These are phyloP conservation scores for Thuja plicata DNA, from an alignment of 83 land plant species.

Conservation along the genomic window DNA sequence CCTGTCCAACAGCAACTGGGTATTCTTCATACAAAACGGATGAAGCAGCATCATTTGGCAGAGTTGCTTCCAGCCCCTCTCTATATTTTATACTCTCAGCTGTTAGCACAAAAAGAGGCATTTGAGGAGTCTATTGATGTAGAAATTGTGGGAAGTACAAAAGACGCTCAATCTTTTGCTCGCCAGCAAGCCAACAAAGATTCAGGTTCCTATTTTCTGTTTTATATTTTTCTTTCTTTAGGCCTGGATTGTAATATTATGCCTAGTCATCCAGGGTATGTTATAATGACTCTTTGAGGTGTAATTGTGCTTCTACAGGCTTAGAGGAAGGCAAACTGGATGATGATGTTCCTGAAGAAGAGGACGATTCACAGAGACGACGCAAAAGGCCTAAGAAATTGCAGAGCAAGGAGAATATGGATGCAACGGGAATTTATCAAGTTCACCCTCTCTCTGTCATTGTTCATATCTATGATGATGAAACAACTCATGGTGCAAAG, in stretches of 20 bases:
- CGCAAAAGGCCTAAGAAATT: slow-evolving; percentile 78
- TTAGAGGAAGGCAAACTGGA: slow-evolving; percentile 56
- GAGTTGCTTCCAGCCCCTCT: slow-evolving; percentile 96
- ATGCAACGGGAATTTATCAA: slow-evolving; percentile 57
- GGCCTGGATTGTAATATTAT: neutral
- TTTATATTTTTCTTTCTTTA: neutral
- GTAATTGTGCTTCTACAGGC: slow-evolving; percentile 35
- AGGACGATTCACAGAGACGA: slow-evolving; percentile 88
- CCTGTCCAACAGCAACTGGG: slow-evolving; percentile 96
- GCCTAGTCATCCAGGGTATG: neutral
- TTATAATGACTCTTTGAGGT: neutral
- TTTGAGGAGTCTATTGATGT: slow-evolving; percentile 88
- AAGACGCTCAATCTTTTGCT: slow-evolving; percentile 85
- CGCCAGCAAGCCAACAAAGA: slow-evolving; percentile 76
- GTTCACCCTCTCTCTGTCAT: slow-evolving; percentile 82
- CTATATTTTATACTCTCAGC: slow-evolving; percentile 80
- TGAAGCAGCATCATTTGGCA: slow-evolving; percentile 85
- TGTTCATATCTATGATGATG: slow-evolving; percentile 82
- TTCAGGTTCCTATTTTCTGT: slow-evolving; percentile 39
- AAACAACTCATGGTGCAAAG: slow-evolving; percentile 27
- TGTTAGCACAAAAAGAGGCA: slow-evolving; percentile 88
- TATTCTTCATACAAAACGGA: slow-evolving; percentile 77
- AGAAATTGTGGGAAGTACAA: slow-evolving; percentile 89
- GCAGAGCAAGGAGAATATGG: slow-evolving; percentile 51
- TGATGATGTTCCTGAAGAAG: slow-evolving; percentile 82